Conservation (phyloP, 129 eudicot genomes). For the Flaveria ramosissima region DNA sequence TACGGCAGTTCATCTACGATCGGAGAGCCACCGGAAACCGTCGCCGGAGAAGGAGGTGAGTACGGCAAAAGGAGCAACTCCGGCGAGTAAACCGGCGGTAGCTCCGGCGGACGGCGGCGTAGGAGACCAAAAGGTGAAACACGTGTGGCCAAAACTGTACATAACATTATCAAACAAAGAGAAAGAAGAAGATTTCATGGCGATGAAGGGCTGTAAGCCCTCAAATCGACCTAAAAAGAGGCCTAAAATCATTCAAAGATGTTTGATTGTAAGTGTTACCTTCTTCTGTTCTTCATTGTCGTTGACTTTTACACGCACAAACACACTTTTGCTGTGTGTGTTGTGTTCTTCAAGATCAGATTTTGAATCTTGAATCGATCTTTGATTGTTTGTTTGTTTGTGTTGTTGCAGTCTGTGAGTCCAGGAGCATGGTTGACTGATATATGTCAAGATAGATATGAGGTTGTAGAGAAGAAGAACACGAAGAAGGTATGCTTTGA, state of each 20-base stretch:
- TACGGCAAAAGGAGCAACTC: constrained; percentile 30
- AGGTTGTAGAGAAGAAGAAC: constrained; percentile 60
- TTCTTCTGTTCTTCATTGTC: background rate
- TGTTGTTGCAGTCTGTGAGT: constrained; percentile 53
- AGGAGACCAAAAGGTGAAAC: constrained; percentile 32
- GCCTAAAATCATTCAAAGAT: constrained; percentile 57
- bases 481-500: constrained; percentile 47
- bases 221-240: constrained; percentile 69
- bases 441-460: constrained; percentile 60
- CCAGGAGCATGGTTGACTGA: constrained; percentile 69
- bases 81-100: constrained; percentile 25
- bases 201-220: constrained; percentile 70
- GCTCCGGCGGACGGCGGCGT: constrained; percentile 29
- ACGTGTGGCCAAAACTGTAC: constrained; percentile 57
- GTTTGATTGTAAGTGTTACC: constrained; percentile 52
- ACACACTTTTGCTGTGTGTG: constrained; percentile 9
- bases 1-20: constrained; percentile 34
- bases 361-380: background rate
- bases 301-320: constrained; percentile 2
- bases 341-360: constrained; percentile 8
- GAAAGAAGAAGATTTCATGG: constrained; percentile 73
- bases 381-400: background rate
- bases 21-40: constrained; percentile 46
- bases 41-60: constrained; percentile 52
- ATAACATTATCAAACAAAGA: constrained; percentile 55